phyloP scores from a whole-genome alignment of 129 eudicot species.

The Calendula officinalis region DNA sequence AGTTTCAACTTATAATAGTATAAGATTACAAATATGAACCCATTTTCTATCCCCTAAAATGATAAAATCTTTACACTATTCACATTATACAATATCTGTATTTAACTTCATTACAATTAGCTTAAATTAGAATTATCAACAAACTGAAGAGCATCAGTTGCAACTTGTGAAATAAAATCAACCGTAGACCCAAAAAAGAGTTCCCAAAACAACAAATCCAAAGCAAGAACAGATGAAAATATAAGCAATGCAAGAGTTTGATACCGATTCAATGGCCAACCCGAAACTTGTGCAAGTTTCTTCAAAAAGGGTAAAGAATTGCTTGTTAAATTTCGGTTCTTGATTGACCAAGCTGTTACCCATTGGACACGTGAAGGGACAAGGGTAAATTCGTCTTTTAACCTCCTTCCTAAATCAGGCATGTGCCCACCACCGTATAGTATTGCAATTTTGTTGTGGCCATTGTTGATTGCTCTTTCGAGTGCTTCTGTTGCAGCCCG shows the following conservation, averaged over 20 bases:
- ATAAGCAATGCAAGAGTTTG: slow-evolving; percentile 79
- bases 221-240: slow-evolving; percentile 80
- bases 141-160: slow-evolving; percentile 44
- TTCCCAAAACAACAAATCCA: slow-evolving; percentile 97
- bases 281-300: slow-evolving; percentile 61
- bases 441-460: slow-evolving; percentile 78
- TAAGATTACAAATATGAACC: slow-evolving; percentile 23
- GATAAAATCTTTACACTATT: slow-evolving; percentile 26
- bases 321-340: slow-evolving; percentile 50
- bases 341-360: slow-evolving; percentile 96
- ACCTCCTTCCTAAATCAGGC: slow-evolving; percentile 89
- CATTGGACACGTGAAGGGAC: slow-evolving; percentile 75
- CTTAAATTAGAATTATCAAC: slow-evolving; percentile 33
- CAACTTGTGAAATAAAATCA: slow-evolving; percentile 50
- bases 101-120: slow-evolving; percentile 11
- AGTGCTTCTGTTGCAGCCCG: slow-evolving; percentile 83
- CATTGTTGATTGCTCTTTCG: slow-evolving; percentile 52
- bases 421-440: slow-evolving; percentile 96
- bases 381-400: slow-evolving; percentile 76
- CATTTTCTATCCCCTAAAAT: slow-evolving; percentile 17
- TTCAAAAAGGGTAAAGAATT: slow-evolving; percentile 61
- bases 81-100: slow-evolving; percentile 30
- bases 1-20: background rate
- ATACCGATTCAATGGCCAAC: slow-evolving; percentile 87
- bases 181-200: slow-evolving; percentile 71